phyloP scores from a whole-genome alignment of 2,329 filamentous ascomycete genomes.

The Rhynchosporium secalis region DNA sequence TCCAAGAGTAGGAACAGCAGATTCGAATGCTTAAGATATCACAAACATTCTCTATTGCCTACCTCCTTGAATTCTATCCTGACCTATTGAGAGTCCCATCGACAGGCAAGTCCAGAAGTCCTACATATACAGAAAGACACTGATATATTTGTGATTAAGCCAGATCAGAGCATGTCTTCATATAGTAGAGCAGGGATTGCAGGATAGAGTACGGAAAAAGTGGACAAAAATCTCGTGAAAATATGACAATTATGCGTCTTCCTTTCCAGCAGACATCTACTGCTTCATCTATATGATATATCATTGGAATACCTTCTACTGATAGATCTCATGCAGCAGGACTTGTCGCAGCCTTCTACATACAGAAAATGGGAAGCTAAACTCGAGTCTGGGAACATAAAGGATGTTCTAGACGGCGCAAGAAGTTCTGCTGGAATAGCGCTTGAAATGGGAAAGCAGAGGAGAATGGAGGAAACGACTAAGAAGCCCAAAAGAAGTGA shows the following conservation, averaged over 20 bases:
- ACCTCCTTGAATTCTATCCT: not conserved
- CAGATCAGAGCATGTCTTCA: no score
- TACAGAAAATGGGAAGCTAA: not conserved
- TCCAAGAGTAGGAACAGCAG: not conserved
- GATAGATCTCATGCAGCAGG: slow-evolving; percentile 1
- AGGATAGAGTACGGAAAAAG: not conserved
- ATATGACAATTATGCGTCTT: not conserved
- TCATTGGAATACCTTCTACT: not conserved
- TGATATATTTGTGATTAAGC: no score
- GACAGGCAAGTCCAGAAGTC: not conserved
- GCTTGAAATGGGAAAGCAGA: not conserved
- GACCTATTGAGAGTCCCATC: no score
- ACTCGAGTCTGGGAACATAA: not conserved
- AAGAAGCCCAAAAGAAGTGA: not conserved
- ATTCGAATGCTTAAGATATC: not conserved
- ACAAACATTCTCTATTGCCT: not conserved
- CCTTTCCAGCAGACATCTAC: not conserved
- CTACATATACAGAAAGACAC: no score
- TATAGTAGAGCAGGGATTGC: not conserved
- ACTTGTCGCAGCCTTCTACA: not conserved
- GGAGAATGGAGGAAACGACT: not conserved
- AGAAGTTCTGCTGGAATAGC: not conserved
- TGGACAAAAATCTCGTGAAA: not conserved
- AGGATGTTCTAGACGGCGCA: not conserved
- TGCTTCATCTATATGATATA: not conserved